Conservation (phyloP, 306 rosid genomes). For the Psophocarpus tetragonolobus region DNA sequence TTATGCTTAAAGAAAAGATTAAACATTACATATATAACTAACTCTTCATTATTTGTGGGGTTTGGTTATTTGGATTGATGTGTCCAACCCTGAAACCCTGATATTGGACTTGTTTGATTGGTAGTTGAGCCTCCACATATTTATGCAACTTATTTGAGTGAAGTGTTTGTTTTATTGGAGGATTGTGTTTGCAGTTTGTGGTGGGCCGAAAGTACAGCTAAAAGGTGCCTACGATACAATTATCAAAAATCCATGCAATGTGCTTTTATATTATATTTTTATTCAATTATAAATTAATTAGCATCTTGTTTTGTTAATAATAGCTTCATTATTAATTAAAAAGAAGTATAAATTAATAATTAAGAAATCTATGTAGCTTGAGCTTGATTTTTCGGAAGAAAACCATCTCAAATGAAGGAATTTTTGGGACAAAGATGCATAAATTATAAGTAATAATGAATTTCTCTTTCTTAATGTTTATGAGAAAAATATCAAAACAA, state of each 20-base stretch:
- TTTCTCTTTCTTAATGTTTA: no score
- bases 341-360: background rate
- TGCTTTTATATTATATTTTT: background rate
- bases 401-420: background rate
- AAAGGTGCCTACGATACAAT: background rate
- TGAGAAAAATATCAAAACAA: no score
- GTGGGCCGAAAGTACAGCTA: conserved; percentile 6
- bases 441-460: no score
- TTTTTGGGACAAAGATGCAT: no score
- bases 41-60: background rate
- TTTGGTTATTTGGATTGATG: background rate
- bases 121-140: background rate
- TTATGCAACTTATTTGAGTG: background rate
- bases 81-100: background rate
- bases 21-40: background rate
- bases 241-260: background rate
- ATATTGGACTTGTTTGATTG: background rate
- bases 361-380: background rate
- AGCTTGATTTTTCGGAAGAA: background rate
- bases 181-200: background rate
- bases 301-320: background rate
- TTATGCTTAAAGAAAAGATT: background rate
- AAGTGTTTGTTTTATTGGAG: background rate
- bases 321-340: background rate
- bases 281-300: background rate